phyloP scores from a whole-genome alignment of 495 filamentous ascomycete genomes.

The Aspergillus olivimuriae region DNA sequence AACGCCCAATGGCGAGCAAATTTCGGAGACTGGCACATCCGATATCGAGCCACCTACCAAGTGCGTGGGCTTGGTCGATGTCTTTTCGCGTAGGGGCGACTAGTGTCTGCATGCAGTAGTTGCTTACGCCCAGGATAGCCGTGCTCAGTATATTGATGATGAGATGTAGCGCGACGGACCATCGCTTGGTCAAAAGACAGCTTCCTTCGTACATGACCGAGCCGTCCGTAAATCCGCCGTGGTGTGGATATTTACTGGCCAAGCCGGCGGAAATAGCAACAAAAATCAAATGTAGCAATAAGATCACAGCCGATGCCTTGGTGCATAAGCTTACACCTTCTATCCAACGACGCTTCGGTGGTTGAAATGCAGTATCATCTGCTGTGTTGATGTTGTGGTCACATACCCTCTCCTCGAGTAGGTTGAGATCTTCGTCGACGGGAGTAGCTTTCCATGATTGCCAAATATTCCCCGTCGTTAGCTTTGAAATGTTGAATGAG shows the following conservation, averaged over 20 bases:
- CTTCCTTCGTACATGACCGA: neutral
- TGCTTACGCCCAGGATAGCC: conserved; percentile 3
- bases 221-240: neutral
- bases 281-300: neutral
- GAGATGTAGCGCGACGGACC: neutral
- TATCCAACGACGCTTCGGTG: neutral
- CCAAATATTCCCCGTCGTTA: neutral
- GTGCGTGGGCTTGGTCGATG: conserved; percentile 2
- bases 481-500: neutral
- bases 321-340: neutral
- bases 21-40: conserved; percentile 3
- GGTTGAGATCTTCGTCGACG: neutral
- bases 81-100: conserved; percentile 2
- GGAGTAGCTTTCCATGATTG: neutral
- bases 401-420: neutral
- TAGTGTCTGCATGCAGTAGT: conserved; percentile 6
- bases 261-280: neutral
- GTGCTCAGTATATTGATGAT: conserved; percentile 6
- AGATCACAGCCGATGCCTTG: neutral
- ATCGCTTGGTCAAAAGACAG: neutral
- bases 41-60: conserved; percentile 2
- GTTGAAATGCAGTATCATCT: neutral
- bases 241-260: neutral
- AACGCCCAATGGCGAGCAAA: neutral
- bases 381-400: neutral